Base-by-base conservation (phyloP, 164 flowering plant species). In the Umbilicus rupestris region DNA sequence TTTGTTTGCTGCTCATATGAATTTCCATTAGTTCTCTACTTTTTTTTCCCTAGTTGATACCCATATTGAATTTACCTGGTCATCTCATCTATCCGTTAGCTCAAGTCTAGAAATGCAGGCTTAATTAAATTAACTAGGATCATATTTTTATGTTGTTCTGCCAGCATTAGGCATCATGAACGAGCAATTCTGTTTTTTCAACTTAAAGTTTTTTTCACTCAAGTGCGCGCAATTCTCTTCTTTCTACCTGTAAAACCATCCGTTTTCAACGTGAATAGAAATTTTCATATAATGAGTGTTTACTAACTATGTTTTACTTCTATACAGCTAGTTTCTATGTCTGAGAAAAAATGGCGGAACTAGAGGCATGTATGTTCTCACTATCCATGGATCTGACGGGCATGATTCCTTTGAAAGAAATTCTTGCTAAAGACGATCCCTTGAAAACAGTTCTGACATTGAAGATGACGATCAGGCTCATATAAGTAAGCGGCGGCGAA, bases 261-360 rank as follows among this genome's bases (percentile, higher is more conserved):
- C n/a, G n/a, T n/a, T n/a, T n/a, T n/a, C n/a, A n/a, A n/a, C n/a
- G n/a, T n/a, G n/a, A n/a, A n/a, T n/a, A n/a, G n/a, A n/a, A n/a
- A n/a, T n/a, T n/a, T n/a, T n/a, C n/a, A n/a, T n/a, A n/a, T n/a
- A n/a, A n/a, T n/a, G n/a, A n/a, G 44, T 52, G 39, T 66, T 58
- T 35, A 17, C 45, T 46, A 5, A 66, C 42, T 24, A 39, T 58
- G 24, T 10, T 20, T 22, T 8, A 70, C 33, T 71, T 55, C 17
- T 68, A 2, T 26, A 63, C 88, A 86, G 92, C 85, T 84, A 24
- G 73, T 83, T 60, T 84, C 87, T 62, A 73, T 83, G 67, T 83
- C 85, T 7, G 85, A 73, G 79, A 84, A 82, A 67, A 79, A 74
- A 55, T 77, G 85, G 82, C 75, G 74, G 80, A 20, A 68, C 59